These are phyloP conservation scores for Abrus precatorius DNA, from an alignment of 306 rosid species.

Conservation along the genomic window DNA sequence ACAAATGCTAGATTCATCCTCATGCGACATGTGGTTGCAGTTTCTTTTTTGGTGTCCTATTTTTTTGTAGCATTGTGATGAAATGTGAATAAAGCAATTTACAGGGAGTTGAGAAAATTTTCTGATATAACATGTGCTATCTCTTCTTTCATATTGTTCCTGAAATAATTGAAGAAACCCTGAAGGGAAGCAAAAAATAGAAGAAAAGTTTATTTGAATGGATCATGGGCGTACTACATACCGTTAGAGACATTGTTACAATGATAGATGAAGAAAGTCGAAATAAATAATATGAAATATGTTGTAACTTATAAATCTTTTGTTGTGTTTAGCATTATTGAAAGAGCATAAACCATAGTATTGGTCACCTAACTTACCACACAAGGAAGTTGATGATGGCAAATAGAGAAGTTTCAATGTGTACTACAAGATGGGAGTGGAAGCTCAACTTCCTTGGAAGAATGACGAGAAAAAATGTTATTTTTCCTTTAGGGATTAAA, in stretches of 20 bases:
- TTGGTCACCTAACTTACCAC: background rate
- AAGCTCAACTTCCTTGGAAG: background rate
- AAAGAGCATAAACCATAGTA: background rate
- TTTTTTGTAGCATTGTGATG: background rate
- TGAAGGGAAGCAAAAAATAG: background rate
- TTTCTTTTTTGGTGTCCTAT: slow-evolving; percentile 9
- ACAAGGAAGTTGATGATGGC: background rate
- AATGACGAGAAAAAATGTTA: background rate
- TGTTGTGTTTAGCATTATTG: slow-evolving; percentile 1
- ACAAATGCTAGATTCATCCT: slow-evolving; percentile 25
- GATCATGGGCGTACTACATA: background rate
- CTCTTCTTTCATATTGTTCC: background rate
- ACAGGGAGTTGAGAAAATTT: background rate
- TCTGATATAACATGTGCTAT: slow-evolving; percentile 1
- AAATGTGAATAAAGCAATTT: slow-evolving; percentile 18
- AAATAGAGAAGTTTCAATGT: background rate
- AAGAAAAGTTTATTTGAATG: background rate
- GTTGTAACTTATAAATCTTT: background rate
- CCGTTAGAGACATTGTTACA: background rate
- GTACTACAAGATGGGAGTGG: background rate
- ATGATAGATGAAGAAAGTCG: background rate
- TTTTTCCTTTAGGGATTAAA: background rate
- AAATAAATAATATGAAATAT: background rate
- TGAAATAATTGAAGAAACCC: background rate
- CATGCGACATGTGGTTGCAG: background rate